Evolutionary conservation across 768 basidiomycete genomes (phyloP), one percentile per base, ranked within the genome.

Genomic region (Hygrophorus pudorinus): DNA sequence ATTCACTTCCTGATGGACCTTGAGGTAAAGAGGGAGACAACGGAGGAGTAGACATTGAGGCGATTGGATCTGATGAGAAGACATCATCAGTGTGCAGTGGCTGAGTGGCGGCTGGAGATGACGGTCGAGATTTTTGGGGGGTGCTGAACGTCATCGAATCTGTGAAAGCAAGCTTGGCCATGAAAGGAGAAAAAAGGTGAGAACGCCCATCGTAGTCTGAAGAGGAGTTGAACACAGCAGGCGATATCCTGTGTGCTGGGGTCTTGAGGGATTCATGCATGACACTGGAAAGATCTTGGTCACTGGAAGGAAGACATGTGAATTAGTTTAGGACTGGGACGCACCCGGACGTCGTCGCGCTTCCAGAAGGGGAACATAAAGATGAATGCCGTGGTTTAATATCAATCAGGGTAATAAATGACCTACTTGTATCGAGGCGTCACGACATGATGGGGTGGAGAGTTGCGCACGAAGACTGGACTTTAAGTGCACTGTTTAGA

Each of bases 1-100:
- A 68, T 54, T 84, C 81, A 24, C 72, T 73, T 34, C 75, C 77
- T 0, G 65, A 54, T 13, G 57, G 52, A 18, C 61, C 49, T 2
- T 54, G 51, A 12, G 48, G 53, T 24, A 24, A 24, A 3, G 24
- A 24, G 24, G 54, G 53, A 5, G 61, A 59, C 36, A 54, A 38
- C 10, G 62, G 57, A 14, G 64, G 50, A 4, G 58, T 40, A 28
- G 54, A 48, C 32, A 45, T 42, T 32, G 39, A 38, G 37, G 34
- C 12, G 46, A 48, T 45, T 13, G 60, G 58, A 12, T 54, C 30
- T 21, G 54, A 41, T 7, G 52, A 53, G 43, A 62, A 65, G 11
- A 60, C 41, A 43, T 62, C 59, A 34, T 64, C 56, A 8, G 54
- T 44, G 31, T 55, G 53, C 16, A 49, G 48, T 24, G 55, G 48